Evolutionary conservation across 2,329 filamentous ascomycete species (phyloP), one percentile per base, ranked within the genome.

Genomic region (Aspergillus quadricinctus): DNA sequence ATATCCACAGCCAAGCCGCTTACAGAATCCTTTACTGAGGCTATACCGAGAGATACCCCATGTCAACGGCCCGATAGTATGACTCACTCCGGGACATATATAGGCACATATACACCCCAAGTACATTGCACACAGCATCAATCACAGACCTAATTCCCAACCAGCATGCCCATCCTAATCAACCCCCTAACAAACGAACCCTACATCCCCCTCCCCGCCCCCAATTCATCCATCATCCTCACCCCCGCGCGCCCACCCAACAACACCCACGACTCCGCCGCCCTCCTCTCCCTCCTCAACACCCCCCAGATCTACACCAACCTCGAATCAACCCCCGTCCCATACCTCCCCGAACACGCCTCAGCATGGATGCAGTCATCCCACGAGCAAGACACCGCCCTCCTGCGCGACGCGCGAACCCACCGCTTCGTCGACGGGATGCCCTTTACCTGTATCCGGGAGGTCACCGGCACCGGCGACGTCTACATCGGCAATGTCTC

Each of bases 161-260:
- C 9, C 35, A 62, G 55, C 41, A 68, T 68, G 65, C 50, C 49
- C 9, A 49, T 66, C 21, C 35, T 56, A 3, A 56, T 56, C 40
- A 61, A 64, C 46, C 50, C 57, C 4, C 7, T 40, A 41, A 63
- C 60, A 2, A 53, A 52, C n/a, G 66, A 68, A 53, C 64, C 64
- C 9, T 68, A 67, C 52, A 58, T 69, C 17, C 63, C 60, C n/a
- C 62, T 69, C 17, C 60, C 60, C 4, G 53, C 57, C 4, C 66
- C 67, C 14, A 59, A 58, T 19, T 50, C 58, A 9, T 60, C 67
- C 29, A 66, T 69, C 41, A 68, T 69, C 52, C 58, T 69, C 54
- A 69, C 67, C 11, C 64, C 64, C 29, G 60, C 65, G 23, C 64
- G 66, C 4, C 3, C 40, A 7, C 50, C 50, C 19, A 41, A 55